Base-by-base conservation (phyloP, 352 stramenopile genomes). In the Globisporangium perplexum region DNA sequence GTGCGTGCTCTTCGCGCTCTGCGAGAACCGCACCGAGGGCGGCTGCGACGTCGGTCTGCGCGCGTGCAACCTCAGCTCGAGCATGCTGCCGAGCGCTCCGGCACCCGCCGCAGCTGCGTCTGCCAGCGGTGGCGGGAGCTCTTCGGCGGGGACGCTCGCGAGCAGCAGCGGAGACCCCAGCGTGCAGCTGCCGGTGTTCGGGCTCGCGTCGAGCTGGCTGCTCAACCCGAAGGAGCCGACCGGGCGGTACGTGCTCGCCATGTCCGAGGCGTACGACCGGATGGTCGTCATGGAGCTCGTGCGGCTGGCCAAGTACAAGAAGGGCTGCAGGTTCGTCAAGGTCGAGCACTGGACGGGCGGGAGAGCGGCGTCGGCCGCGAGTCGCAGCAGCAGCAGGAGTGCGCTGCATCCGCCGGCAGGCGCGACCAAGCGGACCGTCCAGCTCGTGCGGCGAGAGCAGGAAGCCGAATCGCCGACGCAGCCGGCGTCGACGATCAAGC, bases 201-300 rank as follows among this genome's bases (percentile, higher is more conserved):
- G 59, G 7, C 64, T 60, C 0, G 69, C 64, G 14, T 73, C 63
- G 10, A 53, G 51, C 5, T 57, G 62, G 20, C 54, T 93, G 17
- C 94, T 95, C 55, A 83, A 86, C 57, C 63, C 71, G 15, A 72
- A 77, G 51, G 79, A 96, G 24, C 82, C 80, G 18, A 82, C 79
- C 0, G 82, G 84, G 1, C 62, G 74, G 20, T 96, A 94, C 47
- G 63, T 72, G 3, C 66, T 96, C 6, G 66, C 88, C 22, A 44
- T 94, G 12, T 22, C 47, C 0, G 73, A 90, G 6, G 74, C 86
- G 1, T 95, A 93, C 51, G 83, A 90, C 52, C 75, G 76, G 58
- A 92, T 88, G 72, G 86, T 95, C 44, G 62, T 66, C 1, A 78
- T 74, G 50, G 79, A 91, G 50, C 69, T 95, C 12, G 57, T 89